A percentile compares a stretch with the other conserved stretches of the same genome.
phyloP scores from a whole-genome alignment of 2,329 filamentous ascomycete genomes.

The Neofusicoccum parvum region DNA sequence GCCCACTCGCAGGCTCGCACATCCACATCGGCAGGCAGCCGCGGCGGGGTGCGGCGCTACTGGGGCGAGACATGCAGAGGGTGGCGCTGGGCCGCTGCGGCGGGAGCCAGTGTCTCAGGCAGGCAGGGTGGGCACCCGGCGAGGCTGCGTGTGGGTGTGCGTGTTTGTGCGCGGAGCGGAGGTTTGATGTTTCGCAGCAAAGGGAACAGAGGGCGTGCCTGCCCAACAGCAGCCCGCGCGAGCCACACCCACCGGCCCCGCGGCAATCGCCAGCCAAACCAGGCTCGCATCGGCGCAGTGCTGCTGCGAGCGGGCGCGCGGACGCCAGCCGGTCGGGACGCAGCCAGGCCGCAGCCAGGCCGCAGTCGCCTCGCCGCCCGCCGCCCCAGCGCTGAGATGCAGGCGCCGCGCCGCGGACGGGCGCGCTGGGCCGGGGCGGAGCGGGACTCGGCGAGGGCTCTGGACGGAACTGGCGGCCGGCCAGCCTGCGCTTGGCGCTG shows the following conservation, averaged over 20 bases:
- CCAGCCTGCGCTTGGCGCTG: not conserved
- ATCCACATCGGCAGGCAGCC: not conserved
- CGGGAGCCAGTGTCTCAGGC: slow-evolving; percentile 2
- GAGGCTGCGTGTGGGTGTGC: not conserved
- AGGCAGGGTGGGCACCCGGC: too few species aligned
- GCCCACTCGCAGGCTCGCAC: not conserved
- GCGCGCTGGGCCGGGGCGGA: not conserved
- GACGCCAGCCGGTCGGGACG: not conserved
- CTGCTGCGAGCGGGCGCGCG: not conserved
- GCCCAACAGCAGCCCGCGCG: not conserved
- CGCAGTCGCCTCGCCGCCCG: not conserved
- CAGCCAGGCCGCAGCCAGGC: not conserved
- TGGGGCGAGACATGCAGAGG: not conserved
- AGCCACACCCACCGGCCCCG: not conserved
- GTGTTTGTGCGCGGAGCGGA: not conserved
- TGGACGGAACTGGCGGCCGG: not conserved
- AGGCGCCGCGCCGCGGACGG: not conserved
- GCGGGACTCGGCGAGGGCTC: not conserved
- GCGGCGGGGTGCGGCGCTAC: not conserved
- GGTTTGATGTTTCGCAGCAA: slow-evolving; percentile 1
- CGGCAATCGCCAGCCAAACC: not conserved
- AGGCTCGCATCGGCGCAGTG: not conserved
- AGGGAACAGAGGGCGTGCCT: not conserved
- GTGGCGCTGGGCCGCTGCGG: not conserved
- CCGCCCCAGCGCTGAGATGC: too few species aligned